Conservation (phyloP, 305 asterid species). For the Rubia peregrina region DNA sequence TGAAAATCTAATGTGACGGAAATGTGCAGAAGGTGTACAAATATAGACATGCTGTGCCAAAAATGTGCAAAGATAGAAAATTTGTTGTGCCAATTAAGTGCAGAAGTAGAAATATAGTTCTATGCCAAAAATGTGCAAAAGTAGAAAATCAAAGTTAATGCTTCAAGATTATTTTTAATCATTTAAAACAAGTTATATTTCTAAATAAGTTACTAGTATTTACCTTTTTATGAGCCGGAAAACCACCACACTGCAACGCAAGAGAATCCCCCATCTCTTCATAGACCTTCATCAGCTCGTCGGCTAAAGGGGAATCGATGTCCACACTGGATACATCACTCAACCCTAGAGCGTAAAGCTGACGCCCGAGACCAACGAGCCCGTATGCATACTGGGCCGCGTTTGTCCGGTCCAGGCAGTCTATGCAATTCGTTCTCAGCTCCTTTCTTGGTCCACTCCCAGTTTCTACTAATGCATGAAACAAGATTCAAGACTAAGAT, state of each 20-base stretch:
- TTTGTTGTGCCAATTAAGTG: background rate
- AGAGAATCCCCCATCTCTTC: conserved; percentile 97
- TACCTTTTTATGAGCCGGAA: conserved; percentile 98
- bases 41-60: background rate
- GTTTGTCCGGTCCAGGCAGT: conserved; percentile 94
- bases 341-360: conserved; percentile 71
- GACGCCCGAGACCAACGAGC: conserved; percentile 69
- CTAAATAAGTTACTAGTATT: background rate
- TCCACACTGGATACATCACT: conserved; percentile 40
- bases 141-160: conserved; percentile 1
- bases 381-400: conserved; percentile 90
- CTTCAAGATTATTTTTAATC: background rate
- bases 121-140: conserved; percentile 9
- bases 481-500: background rate
- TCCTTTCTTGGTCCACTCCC: conserved; percentile 31
- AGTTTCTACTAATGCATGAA: background rate
- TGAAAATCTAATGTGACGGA: too few relatives aligned
- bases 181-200: background rate
- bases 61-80: background rate
- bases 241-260: conserved; percentile 92
- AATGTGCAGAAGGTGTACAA: background rate
- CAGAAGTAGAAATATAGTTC: conserved; percentile 46
- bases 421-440: conserved; percentile 88
- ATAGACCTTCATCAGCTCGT: conserved; percentile 65
- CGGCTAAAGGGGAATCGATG: conserved; percentile 58